Base-by-base conservation (phyloP, 1,284 basidiomycete species). In the Lentinula novae-zelandiae region DNA sequence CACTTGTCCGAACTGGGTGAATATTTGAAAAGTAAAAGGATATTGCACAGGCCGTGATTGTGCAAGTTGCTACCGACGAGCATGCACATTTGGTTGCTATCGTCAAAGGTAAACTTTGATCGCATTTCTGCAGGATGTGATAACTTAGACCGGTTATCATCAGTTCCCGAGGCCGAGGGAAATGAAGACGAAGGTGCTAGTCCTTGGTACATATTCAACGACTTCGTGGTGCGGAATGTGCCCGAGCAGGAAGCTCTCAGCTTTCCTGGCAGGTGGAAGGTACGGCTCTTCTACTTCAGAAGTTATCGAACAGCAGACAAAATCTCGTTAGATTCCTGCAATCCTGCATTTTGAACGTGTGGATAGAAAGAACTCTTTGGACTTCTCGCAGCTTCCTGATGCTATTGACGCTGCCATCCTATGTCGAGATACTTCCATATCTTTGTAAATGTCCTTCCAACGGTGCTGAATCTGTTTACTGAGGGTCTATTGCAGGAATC, bases 161-260 rank as follows among this genome's bases (percentile, higher is more conserved):
- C 66, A 87, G 90, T 93, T 8, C 87, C 90, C 0, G 84, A 87
- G 55, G 84, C 84, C 1, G 83, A 89, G 63, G 74, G 74, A 12
- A 66, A 72, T 2, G 68, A 68, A 1, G 34, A 38, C 6, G 73
- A 78, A 56, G 66, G 73, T 1, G 70, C 72, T 12, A 86, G 85
- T 52, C 84, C 87, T 1, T 99, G 96, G 96, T 89, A 92, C 70
- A 76, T 99, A 61, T 99, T 99, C 84, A 99, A 99, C 71, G 96
- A 99, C 72, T 99, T 99, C 71, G 82, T 91, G 2, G 97, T 99
- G 5, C 82, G 83, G 51, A 91, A 91, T 58, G 85, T 98, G 31
- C 77, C 87, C 0, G 91, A 96, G 72, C 82, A 85, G 33, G 96
- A 98, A 65, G 96, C 93, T 0, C 75, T 98, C 58, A 87, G 89